Base-by-base conservation (phyloP, 2,329 filamentous ascomycete genomes). In the Pezicula neosporulosa region DNA sequence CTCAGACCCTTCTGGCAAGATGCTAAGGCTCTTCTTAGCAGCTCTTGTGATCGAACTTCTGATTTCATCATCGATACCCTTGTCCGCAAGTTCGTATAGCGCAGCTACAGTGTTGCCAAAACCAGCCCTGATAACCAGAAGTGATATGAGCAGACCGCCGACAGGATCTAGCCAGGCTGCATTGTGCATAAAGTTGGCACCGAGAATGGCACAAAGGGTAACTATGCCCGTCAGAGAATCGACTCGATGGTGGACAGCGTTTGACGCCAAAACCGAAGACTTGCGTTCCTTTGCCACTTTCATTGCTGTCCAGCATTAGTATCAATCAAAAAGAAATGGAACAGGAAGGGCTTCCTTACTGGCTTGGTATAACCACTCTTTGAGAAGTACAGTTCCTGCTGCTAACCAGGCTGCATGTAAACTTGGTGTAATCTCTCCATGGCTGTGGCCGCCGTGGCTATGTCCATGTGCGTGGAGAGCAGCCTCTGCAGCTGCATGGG, bases 211-310 rank as follows among this genome's bases (percentile, higher is more conserved):
- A 51, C 88, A 78, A 28, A 97, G 80, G 2, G 94, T 95, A 50
- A 97, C 94, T 62, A 97, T 89, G 58, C 93, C 93, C 1, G 94
- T 99, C 51, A 97, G 80, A 52, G 91, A 96, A 71, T 99, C 94
- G 66, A 99, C 86, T 54, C 94, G 90, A 75, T 97, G 94, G 72
- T 99, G 94, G 59, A 97, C 81, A 53, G 94, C 93, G 66, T 99
- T 99, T 52, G 92, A 97, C 37, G 93, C 92, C 21, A 99, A 83
- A 53, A 99, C 91, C 6, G 92, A 95, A 12, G 93, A 97, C 67
- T 96, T 96, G 68, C 93, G 89, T 71, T 96, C 90, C 62, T 85
- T 85, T 43, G 94, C 94, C 54, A 99, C 84, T 75, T 97, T 97
- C 86, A 97, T 95, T 47, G 90, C 90, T 95, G 61, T 28, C 49